A percentile compares a stretch with the other conserved stretches of the same genome.
Evolutionary conservation across 352 stramenopile species (phyloP).

Genomic region (Phytophthora cactorum): DNA sequence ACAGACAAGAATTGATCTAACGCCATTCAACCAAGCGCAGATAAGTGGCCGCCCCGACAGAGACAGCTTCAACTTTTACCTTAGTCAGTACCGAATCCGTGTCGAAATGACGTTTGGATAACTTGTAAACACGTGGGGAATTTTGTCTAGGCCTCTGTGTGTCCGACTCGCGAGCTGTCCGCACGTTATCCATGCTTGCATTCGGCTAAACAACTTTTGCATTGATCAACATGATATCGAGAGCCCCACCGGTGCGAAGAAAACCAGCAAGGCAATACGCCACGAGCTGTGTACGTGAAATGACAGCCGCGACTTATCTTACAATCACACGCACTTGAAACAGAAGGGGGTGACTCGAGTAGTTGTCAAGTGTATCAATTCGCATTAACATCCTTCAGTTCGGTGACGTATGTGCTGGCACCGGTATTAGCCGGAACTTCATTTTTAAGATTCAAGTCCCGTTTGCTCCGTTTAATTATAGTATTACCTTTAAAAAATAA

Average conservation of each 20-base stretch:
- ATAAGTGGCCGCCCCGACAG: not conserved
- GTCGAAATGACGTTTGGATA: no score
- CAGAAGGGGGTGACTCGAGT: no score
- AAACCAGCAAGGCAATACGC: no score
- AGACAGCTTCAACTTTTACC: not conserved
- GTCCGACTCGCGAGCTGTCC: not conserved
- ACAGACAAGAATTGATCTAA: not conserved
- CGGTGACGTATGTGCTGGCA: no score
- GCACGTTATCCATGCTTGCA: not conserved
- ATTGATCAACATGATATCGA: not conserved
- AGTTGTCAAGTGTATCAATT: no score
- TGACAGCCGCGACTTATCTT: not conserved
- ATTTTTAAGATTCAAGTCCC: no score
- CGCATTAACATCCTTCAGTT: no score
- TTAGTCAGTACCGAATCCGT: no score
- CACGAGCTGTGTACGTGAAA: not conserved
- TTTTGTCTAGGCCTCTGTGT: not conserved
- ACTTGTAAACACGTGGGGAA: no score
- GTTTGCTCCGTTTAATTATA: no score
- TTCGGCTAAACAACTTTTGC: not conserved
- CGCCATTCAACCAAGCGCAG: constrained; percentile 1
- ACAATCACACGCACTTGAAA: not conserved
- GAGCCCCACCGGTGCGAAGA: not conserved
- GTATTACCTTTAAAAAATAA: no score
- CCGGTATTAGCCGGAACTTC: no score